Evolutionary conservation across 2,329 filamentous ascomycete species (phyloP).

Genomic region (Ascochyta lentis): DNA sequence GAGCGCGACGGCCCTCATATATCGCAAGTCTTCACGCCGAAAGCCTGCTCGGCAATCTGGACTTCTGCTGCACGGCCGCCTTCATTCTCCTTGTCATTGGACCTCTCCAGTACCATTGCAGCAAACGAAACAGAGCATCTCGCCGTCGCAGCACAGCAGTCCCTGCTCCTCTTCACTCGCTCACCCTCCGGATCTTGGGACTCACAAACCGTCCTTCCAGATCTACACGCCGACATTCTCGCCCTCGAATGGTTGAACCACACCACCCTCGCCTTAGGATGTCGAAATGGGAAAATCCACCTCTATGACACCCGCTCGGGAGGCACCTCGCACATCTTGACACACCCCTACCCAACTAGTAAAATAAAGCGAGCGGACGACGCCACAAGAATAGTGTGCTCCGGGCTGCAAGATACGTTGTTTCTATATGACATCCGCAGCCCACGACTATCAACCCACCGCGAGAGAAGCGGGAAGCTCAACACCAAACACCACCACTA

Average conservation of each 20-base stretch:
- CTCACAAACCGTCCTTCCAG: constrained; percentile 7
- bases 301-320: constrained; percentile 43
- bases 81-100: constrained; percentile 18
- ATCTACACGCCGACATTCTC: constrained; percentile 37
- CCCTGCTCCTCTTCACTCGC: constrained; percentile 35
- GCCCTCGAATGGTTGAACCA: constrained; percentile 44
- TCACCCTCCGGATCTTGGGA: constrained; percentile 32
- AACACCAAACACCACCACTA: constrained; percentile 15
- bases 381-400: constrained; percentile 34
- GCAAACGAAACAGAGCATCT: constrained; percentile 36
- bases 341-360: constrained; percentile 33
- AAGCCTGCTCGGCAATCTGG: constrained; percentile 36
- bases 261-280: constrained; percentile 40
- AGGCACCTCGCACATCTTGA: constrained; percentile 33
- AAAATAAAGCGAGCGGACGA: constrained; percentile 36
- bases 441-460: constrained; percentile 9
- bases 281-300: constrained; percentile 42
- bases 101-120: constrained; percentile 23
- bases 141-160: constrained; percentile 39
- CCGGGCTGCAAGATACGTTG: constrained; percentile 36
- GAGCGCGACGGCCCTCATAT: constrained; percentile 35
- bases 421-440: constrained; percentile 43
- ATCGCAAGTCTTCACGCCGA: constrained; percentile 38
- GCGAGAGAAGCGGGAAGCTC: neutral
- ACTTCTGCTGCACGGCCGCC: constrained; percentile 32